phyloP scores from a whole-genome alignment of 2,329 filamentous ascomycete genomes.

The Neopestalotiopsis sp. region DNA sequence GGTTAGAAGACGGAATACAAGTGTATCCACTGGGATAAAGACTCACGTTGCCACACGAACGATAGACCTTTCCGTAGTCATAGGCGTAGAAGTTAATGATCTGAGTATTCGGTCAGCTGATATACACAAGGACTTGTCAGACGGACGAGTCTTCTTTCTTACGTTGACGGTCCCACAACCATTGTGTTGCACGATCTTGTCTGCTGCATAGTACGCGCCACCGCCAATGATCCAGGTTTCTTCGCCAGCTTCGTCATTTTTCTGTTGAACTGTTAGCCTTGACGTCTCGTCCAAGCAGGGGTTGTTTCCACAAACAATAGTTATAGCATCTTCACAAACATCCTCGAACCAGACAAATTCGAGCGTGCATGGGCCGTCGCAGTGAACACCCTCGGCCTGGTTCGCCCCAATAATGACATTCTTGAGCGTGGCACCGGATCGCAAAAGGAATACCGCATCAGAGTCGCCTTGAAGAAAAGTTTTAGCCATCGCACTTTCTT shows the following conservation, averaged over 20 bases:
- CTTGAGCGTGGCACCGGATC: conserved; percentile 47
- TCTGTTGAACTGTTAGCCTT: conserved; percentile 16
- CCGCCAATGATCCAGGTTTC: conserved; percentile 49
- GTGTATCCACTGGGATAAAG: not conserved
- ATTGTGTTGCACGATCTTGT: conserved; percentile 55
- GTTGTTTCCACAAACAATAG: conserved; percentile 24
- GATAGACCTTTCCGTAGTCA: conserved; percentile 55
- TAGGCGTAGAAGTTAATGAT: conserved; percentile 47
- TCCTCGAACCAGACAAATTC: conserved; percentile 54
- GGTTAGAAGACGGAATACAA: too few relatives aligned
- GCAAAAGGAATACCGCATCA: conserved; percentile 50
- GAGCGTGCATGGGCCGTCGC: conserved; percentile 47
- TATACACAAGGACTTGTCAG: too few relatives aligned
- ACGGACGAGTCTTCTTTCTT: conserved; percentile 4
- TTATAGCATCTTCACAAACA: conserved; percentile 53
- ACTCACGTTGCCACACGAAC: conserved; percentile 53
- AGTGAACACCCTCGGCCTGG: conserved; percentile 53
- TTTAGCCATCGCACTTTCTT: not conserved
- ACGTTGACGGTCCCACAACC: conserved; percentile 49
- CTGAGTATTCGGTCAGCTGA: not conserved
- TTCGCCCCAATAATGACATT: conserved; percentile 54
- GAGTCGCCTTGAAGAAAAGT: not conserved
- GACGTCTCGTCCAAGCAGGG: not conserved
- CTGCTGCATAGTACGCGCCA: conserved; percentile 49
- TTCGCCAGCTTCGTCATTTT: conserved; percentile 33